These are phyloP conservation scores for Talaromyces sp. DNA, from an alignment of 2,329 filamentous ascomycete species.

Conservation along the genomic window DNA sequence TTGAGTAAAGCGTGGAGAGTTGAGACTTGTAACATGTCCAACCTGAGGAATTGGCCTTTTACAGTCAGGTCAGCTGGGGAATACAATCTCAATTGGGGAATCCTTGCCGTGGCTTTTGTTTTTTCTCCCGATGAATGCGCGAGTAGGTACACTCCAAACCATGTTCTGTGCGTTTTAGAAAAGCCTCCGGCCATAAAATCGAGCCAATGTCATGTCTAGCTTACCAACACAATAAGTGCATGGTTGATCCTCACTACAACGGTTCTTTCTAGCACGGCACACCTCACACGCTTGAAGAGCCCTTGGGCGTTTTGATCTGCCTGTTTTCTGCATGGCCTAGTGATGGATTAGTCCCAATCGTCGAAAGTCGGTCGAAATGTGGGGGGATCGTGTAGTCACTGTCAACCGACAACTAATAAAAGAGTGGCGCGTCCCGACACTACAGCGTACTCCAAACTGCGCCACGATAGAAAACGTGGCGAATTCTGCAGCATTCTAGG, in stretches of 20 bases:
- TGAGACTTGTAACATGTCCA: too few species aligned
- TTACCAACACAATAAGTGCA: neutral
- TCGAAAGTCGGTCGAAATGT: too few species aligned
- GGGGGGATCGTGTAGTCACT: too few species aligned
- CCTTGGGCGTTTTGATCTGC: neutral
- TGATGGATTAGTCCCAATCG: too few species aligned
- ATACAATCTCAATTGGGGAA: too few species aligned
- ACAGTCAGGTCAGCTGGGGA: too few species aligned
- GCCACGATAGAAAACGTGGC: neutral
- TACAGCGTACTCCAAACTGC: neutral
- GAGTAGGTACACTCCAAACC: neutral
- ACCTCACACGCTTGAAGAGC: neutral
- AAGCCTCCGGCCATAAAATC: neutral
- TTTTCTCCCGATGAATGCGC: too few species aligned
- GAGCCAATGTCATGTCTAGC: neutral
- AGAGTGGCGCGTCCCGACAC: neutral
- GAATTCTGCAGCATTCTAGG: neutral
- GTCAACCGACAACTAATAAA: too few species aligned
- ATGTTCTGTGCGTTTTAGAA: neutral
- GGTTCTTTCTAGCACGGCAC: constrained; percentile 1
- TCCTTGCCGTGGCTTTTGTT: too few species aligned
- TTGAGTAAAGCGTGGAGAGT: too few species aligned
- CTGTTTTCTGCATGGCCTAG: neutral
- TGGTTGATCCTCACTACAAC: neutral
- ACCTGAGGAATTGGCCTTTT: too few species aligned